Evolutionary conservation across 2,329 filamentous ascomycete genomes (phyloP).

Genomic region (Ceratocystis papillata): DNA sequence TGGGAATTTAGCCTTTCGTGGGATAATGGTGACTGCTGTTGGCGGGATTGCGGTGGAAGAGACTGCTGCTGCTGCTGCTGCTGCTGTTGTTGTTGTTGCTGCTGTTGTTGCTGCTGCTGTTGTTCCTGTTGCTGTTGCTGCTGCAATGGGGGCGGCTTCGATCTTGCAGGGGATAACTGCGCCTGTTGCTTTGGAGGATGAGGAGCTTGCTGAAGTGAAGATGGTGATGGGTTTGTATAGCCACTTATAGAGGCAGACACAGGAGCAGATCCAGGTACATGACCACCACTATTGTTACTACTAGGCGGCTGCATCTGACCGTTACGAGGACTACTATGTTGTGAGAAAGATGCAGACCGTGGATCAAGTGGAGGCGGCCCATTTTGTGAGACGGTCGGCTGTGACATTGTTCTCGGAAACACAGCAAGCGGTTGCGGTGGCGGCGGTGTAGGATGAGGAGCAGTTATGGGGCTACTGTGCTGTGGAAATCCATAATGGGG

Average conservation of each 20-base stretch:
- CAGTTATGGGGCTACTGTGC: constrained; percentile 44
- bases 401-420: constrained; percentile 39
- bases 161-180: neutral
- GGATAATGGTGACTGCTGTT: too few species aligned
- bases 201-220: constrained; percentile 11
- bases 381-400: constrained; percentile 45
- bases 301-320: constrained; percentile 10
- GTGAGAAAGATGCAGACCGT: constrained; percentile 22
- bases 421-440: constrained; percentile 20
- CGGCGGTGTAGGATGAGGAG: constrained; percentile 34
- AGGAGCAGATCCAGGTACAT: neutral
- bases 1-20: too few species aligned
- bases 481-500: constrained; percentile 32
- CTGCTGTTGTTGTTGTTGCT: constrained; percentile 6
- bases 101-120: constrained; percentile 20
- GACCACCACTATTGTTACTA: neutral
- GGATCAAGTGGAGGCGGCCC: constrained; percentile 32
- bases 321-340: constrained; percentile 17
- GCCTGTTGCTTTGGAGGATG: constrained; percentile 13
- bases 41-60: too few species aligned
- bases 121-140: neutral
- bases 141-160: neutral
- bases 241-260: neutral
- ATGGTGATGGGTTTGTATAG: neutral
- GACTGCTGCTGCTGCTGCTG: constrained; percentile 12